Percentiles rank a stretch among this genome's conserved stretches.
Evolutionary conservation across 129 eudicot genomes (phyloP).

Genomic region (Pittosporum tobira): DNA sequence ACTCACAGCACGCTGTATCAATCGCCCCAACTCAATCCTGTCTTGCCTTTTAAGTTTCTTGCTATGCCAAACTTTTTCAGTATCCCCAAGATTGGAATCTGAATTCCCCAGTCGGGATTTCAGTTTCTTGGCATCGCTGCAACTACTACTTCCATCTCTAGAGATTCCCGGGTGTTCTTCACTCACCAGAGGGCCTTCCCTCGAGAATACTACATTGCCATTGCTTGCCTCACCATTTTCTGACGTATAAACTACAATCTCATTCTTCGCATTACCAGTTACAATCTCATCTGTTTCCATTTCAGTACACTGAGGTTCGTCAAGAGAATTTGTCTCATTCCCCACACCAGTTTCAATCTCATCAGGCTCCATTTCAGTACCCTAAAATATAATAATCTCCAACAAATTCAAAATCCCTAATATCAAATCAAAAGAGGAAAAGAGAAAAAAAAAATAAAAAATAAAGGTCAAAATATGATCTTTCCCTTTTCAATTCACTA

Average conservation of each 20-base stretch:
- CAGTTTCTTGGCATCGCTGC: slow-evolving; percentile 51
- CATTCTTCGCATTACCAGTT: slow-evolving; percentile 16
- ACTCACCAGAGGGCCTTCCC: slow-evolving; percentile 54
- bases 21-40: slow-evolving; percentile 74
- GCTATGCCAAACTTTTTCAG: slow-evolving; percentile 32
- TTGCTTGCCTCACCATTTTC: slow-evolving; percentile 48
- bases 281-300: slow-evolving; percentile 46
- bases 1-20: slow-evolving; percentile 91
- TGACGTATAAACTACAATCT: slow-evolving; percentile 21
- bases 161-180: slow-evolving; percentile 24
- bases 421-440: too few relatives aligned
- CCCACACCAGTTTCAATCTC: slow-evolving; percentile 28
- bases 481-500: not conserved
- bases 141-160: slow-evolving; percentile 29
- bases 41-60: slow-evolving; percentile 84
- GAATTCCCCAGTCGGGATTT: slow-evolving; percentile 40
- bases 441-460: too few relatives aligned
- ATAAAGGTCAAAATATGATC: too few relatives aligned
- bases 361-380: slow-evolving; percentile 44
- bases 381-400: too few relatives aligned
- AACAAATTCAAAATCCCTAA: too few relatives aligned
- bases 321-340: slow-evolving; percentile 23
- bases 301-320: slow-evolving; percentile 36
- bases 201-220: slow-evolving; percentile 63
- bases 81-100: slow-evolving; percentile 31